These are phyloP conservation scores for Ophiostoma fasciatum DNA, from an alignment of 2,329 filamentous ascomycete genomes.

Conservation along the genomic window DNA sequence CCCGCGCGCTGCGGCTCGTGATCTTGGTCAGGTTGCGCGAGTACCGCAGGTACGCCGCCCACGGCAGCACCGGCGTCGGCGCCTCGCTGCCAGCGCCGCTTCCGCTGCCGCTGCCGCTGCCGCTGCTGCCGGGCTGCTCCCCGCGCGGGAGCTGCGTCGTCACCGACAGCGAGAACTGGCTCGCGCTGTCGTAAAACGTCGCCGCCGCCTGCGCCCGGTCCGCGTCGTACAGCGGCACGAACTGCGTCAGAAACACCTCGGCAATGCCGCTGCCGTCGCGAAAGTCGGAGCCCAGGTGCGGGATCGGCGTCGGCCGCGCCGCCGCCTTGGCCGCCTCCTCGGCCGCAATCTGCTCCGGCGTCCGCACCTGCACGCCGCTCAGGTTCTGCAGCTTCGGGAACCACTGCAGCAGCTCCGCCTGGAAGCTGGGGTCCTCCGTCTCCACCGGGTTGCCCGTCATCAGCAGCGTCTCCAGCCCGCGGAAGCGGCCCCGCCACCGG, in stretches of 20 bases:
- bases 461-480: conserved; percentile 64
- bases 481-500: conserved; percentile 68
- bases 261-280: conserved; percentile 59
- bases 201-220: conserved; percentile 48
- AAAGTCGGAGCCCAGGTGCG: conserved; percentile 52
- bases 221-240: conserved; percentile 59
- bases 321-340: conserved; percentile 33
- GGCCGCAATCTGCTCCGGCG: conserved; percentile 51
- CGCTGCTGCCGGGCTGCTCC: conserved; percentile 20
- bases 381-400: conserved; percentile 68
- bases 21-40: conserved; percentile 68
- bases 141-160: conserved; percentile 44
- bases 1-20: conserved; percentile 35
- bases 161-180: conserved; percentile 61
- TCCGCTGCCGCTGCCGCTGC: too few relatives aligned
- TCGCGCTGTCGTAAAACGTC: conserved; percentile 61
- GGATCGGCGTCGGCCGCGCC: conserved; percentile 32
- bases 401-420: conserved; percentile 59
- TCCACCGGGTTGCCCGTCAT: conserved; percentile 65
- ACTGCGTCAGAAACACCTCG: conserved; percentile 61
- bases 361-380: conserved; percentile 61
- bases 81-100: too few relatives aligned
- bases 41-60: conserved; percentile 61
- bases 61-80: conserved; percentile 38
- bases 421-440: conserved; percentile 41